Conservation (phyloP, 192 early-diverging fungal species). For the Chytriomyces hyalinus region DNA sequence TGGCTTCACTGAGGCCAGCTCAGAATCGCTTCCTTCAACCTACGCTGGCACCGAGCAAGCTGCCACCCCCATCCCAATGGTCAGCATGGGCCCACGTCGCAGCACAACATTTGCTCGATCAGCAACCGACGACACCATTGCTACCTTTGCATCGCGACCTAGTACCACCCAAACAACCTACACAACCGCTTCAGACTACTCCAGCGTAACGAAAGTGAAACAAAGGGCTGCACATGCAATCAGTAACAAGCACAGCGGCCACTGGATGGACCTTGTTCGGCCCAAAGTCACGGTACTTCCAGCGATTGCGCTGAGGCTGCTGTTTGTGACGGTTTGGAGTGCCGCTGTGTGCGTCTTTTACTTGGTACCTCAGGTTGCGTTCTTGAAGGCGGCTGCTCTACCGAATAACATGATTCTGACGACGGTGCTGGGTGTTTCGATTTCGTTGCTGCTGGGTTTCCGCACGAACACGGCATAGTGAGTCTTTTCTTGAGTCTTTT, state of each 20-base stretch:
- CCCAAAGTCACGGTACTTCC: slow-evolving; percentile 25
- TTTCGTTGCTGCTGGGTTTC: slow-evolving; percentile 29
- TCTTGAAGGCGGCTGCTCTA: slow-evolving; percentile 25
- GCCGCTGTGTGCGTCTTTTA: slow-evolving; percentile 31
- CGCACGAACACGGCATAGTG: slow-evolving; percentile 23
- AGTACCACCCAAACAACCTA: too few species aligned
- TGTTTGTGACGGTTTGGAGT: slow-evolving; percentile 11
- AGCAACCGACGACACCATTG: too few species aligned
- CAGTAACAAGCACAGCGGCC: slow-evolving; percentile 1
- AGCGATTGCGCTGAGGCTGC: neutral
- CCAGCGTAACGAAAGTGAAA: neutral
- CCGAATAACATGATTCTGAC: slow-evolving; percentile 47
- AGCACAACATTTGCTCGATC: too few species aligned
- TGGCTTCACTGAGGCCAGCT: too few species aligned
- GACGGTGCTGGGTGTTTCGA: slow-evolving; percentile 47
- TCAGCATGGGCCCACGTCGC: too few species aligned
- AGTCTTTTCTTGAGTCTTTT: neutral
- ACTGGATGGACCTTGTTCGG: slow-evolving; percentile 33
- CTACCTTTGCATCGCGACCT: too few species aligned
- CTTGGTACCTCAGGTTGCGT: slow-evolving; percentile 25
- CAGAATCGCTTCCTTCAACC: too few species aligned
- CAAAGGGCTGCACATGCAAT: neutral
- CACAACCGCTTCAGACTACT: neutral
- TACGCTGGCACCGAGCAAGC: too few species aligned
- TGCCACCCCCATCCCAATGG: too few species aligned